Conservation (phyloP, 2,329 filamentous ascomycete species). For the Colletotrichum coccodes region DNA sequence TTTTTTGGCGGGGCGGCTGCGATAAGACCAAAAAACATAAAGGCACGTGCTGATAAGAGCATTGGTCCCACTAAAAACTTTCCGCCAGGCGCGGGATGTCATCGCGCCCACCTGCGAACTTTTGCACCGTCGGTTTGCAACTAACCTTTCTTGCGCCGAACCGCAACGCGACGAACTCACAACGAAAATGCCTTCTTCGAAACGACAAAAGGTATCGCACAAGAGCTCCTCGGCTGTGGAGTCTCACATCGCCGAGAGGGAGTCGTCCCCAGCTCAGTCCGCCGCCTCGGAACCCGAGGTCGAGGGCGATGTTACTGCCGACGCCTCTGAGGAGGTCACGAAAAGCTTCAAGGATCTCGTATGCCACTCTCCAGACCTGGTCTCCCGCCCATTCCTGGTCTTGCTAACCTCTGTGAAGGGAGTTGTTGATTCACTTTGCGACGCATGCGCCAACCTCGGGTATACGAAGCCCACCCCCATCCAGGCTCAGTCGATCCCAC, state of each 20-base stretch:
- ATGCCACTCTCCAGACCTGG: constrained; percentile 30
- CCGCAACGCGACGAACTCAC: background rate
- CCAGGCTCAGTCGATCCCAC: constrained; percentile 84
- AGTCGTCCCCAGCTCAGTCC: constrained; percentile 3
- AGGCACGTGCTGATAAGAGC: constrained; percentile 17
- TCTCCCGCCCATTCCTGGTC: too few species aligned
- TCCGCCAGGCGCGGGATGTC: constrained; percentile 2
- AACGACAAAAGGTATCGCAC: constrained; percentile 22
- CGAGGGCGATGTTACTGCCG: constrained; percentile 33
- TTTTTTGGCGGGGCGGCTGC: constrained; percentile 28
- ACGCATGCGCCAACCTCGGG: constrained; percentile 84
- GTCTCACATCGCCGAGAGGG: background rate
- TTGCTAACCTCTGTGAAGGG: constrained; percentile 61
- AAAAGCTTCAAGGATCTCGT: constrained; percentile 77
- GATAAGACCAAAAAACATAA: background rate
- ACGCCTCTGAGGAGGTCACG: constrained; percentile 42
- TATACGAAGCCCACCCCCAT: constrained; percentile 92
- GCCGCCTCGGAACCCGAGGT: constrained; percentile 24
- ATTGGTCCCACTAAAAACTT: constrained; percentile 15
- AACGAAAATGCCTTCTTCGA: constrained; percentile 7
- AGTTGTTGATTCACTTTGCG: constrained; percentile 86
- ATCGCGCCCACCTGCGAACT: constrained; percentile 1
- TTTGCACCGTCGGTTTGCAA: background rate
- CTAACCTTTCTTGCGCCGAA: background rate
- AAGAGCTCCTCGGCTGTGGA: background rate